A percentile compares a stretch with the other conserved stretches of the same genome.
Evolutionary conservation across 208 protist species (phyloP).

Genomic region (Paratrypanosoma confusum): DNA sequence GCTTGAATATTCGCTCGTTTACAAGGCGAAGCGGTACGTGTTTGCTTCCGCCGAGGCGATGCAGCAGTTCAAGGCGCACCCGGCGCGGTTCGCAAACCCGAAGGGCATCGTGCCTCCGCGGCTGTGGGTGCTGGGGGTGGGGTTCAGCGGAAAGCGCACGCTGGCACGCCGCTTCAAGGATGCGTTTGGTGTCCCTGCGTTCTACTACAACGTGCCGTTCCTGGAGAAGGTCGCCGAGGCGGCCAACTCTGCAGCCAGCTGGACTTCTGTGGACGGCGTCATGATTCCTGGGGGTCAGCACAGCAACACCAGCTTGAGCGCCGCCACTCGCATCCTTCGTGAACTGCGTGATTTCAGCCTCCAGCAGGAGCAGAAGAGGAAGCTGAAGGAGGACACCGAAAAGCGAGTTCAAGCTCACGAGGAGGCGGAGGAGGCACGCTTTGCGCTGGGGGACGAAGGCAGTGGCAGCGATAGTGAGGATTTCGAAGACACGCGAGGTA

Average conservation of each 20-base stretch:
- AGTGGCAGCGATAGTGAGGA: conserved; percentile 9
- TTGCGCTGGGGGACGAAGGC: conserved; percentile 11
- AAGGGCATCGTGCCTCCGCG: conserved; percentile 48
- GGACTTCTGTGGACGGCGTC: conserved; percentile 41
- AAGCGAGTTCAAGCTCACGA: conserved; percentile 42
- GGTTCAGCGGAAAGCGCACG: conserved; percentile 56
- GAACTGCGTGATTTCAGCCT: conserved; percentile 38
- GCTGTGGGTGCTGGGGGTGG: conserved; percentile 68
- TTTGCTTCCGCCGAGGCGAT: conserved; percentile 56
- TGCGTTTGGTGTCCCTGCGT: conserved; percentile 51
- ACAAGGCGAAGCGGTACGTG: conserved; percentile 50
- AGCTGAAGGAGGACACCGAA: conserved; percentile 44
- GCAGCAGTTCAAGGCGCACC: conserved; percentile 49
- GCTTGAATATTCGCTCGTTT: conserved; percentile 45
- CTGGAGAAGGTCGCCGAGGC: conserved; percentile 69
- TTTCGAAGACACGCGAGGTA: conserved; percentile 16
- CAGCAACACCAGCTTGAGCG: conserved; percentile 29
- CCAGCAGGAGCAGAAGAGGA: conserved; percentile 41
- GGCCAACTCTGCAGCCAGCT: conserved; percentile 30
- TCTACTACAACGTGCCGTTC: conserved; percentile 57
- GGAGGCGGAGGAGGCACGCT: conserved; percentile 13
- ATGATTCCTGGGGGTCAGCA: conserved; percentile 28
- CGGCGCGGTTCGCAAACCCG: conserved; percentile 45
- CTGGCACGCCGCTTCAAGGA: conserved; percentile 39
- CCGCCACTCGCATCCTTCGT: conserved; percentile 39